Conservation (phyloP, 768 basidiomycete genomes). For the Podaxis rugospora region DNA sequence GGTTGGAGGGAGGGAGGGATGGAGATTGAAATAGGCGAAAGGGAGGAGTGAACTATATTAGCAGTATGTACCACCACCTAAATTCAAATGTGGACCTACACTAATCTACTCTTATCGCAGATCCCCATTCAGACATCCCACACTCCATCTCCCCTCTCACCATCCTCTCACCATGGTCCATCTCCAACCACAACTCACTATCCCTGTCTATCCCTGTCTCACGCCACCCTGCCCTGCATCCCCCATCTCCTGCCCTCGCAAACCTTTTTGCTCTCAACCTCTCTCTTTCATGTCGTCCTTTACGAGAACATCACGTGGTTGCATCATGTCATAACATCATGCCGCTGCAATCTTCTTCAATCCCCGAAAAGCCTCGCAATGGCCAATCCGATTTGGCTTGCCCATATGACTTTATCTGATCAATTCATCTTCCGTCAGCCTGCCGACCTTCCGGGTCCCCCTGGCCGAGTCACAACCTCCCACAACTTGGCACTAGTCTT, state of each 20-base stretch:
- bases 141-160: not conserved
- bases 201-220: not conserved
- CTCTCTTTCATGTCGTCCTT: not conserved
- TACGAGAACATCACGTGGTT: not conserved
- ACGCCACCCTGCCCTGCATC: not conserved
- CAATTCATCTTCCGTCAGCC: not conserved
- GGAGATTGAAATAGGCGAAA: not conserved
- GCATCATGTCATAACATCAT: not conserved
- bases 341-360: not conserved
- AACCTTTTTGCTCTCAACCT: not conserved
- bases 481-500: not conserved
- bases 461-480: not conserved
- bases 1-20: not conserved
- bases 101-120: not conserved
- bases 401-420: not conserved
- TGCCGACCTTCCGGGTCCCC: not conserved
- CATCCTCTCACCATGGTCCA: not conserved
- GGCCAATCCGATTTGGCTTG: not conserved
- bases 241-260: not conserved
- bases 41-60: not conserved
- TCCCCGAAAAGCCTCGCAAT: not conserved
- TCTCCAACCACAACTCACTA: not conserved
- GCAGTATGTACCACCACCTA: no score
- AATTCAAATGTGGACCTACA: conserved; percentile 3
- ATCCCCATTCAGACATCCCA: not conserved